Evolutionary conservation across 2,329 filamentous ascomycete genomes (phyloP), one percentile per base, ranked within the genome.

Genomic region (Arthrinium phaeospermum): DNA sequence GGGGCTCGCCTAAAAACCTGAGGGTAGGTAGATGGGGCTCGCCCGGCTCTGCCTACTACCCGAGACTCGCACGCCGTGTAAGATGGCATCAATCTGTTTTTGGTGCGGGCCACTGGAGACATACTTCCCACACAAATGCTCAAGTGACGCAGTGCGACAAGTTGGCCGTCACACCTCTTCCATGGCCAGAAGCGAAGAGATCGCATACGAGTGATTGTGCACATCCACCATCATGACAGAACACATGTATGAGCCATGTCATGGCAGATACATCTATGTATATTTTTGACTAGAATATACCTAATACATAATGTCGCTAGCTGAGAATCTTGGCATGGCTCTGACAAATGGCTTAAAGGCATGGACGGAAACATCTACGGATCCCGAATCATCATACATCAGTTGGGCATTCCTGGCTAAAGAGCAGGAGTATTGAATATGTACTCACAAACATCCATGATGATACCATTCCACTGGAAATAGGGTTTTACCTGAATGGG

Each of bases 401-500:
- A 2, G 37, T 2, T 30, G 37, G 10, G 22, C 22, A 7, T 64
- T n/a, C 13, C 57, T 64, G 30, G 53, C 7, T 8, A n/a, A 24
- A 14, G 30, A 37, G 19, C 2, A 30, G 27, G 27, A 64, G 16
- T 22, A 41, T 16, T 6, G 16, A 46, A 10, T 37, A 41, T 10
- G 27, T 49, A 19, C 2, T 13, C 14, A 64, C 57, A 41, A 14
- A 22, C 34, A 30, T 30, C 27, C 27, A 30, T 14, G 37, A 41
- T 64, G 57, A 41, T 64, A 64, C 57, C 57, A 41, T 22, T 24
- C 30, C 34, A 12, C 34, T 64, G 57, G 57, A 41, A 41, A 64
- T 64, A 64, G 57, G 57, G 57, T 41, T 64, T 64, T 64, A 64
- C 57, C 16, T 64, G 22, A 64, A 41, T 41, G 30, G 34, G 34